These are phyloP conservation scores for Lactuca sativa DNA, from an alignment of 129 eudicot genomes.

Conservation along the genomic window DNA sequence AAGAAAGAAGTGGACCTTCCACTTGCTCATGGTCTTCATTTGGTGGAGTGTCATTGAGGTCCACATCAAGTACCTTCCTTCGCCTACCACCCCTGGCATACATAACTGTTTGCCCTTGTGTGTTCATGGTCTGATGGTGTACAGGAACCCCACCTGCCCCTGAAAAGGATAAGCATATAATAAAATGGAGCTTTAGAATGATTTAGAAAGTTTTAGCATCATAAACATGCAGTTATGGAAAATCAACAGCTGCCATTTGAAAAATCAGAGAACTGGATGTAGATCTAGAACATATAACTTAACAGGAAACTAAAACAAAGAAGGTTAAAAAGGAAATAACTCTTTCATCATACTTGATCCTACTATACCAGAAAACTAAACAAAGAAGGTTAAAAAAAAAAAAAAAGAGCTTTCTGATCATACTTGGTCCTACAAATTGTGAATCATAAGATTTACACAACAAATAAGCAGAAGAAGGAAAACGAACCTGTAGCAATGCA, in stretches of 20 bases:
- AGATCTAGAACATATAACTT: background rate
- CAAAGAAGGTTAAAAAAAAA: background rate
- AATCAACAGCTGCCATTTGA: background rate
- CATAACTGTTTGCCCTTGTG: background rate
- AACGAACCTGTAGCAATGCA: background rate
- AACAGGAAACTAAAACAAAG: no score
- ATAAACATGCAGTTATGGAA: no score
- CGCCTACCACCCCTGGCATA: conserved; percentile 8
- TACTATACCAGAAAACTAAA: background rate
- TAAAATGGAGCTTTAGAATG: background rate
- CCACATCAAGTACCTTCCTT: conserved; percentile 9
- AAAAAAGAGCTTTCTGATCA: background rate
- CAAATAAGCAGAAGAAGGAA: background rate
- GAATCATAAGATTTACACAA: background rate
- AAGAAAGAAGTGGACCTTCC: background rate
- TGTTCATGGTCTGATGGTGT: conserved; percentile 9
- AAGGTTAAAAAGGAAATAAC: background rate
- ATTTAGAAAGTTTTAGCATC: background rate
- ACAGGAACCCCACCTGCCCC: background rate
- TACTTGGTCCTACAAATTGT: background rate
- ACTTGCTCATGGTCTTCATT: background rate
- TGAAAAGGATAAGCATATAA: background rate
- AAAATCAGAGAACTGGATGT: background rate
- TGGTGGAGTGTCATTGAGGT: conserved; percentile 11
- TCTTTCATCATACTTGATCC: background rate